Percentiles rank a stretch among this genome's conserved stretches.
Evolutionary conservation across 768 basidiomycete genomes (phyloP).

Genomic region (Psilocybe tampanensis): DNA sequence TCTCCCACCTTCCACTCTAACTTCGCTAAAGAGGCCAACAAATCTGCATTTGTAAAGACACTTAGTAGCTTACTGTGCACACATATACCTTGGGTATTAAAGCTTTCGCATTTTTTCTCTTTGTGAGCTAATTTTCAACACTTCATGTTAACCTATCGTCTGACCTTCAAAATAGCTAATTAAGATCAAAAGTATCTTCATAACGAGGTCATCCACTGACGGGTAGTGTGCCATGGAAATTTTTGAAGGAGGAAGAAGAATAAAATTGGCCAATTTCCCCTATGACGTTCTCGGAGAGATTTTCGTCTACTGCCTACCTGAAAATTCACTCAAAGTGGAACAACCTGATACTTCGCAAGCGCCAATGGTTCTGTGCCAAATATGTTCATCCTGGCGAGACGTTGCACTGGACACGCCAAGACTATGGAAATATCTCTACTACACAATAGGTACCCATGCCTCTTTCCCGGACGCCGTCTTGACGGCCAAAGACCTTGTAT

Average conservation of each 20-base stretch:
- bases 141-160: too few relatives aligned
- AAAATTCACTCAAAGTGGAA: background rate
- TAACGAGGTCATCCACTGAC: too few relatives aligned
- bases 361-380: background rate
- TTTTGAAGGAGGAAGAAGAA: background rate
- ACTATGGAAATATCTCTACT: background rate
- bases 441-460: background rate
- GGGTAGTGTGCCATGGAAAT: too few relatives aligned
- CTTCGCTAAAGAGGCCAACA: too few relatives aligned
- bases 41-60: too few relatives aligned
- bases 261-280: background rate
- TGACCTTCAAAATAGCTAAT: too few relatives aligned
- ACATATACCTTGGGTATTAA: too few relatives aligned
- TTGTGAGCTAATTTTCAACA: too few relatives aligned
- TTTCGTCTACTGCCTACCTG: background rate
- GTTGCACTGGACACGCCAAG: background rate
- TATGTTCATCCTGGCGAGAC: background rate
- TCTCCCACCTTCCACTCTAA: too few relatives aligned
- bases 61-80: too few relatives aligned
- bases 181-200: too few relatives aligned
- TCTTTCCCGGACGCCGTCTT: background rate
- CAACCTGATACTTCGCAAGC: background rate
- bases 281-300: background rate
- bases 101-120: too few relatives aligned
- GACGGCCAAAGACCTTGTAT: background rate